Percentiles rank a stretch among this genome's conserved stretches.
phyloP scores from a whole-genome alignment of 768 basidiomycete genomes.

The Rhodotorula sphaerocarpa region DNA sequence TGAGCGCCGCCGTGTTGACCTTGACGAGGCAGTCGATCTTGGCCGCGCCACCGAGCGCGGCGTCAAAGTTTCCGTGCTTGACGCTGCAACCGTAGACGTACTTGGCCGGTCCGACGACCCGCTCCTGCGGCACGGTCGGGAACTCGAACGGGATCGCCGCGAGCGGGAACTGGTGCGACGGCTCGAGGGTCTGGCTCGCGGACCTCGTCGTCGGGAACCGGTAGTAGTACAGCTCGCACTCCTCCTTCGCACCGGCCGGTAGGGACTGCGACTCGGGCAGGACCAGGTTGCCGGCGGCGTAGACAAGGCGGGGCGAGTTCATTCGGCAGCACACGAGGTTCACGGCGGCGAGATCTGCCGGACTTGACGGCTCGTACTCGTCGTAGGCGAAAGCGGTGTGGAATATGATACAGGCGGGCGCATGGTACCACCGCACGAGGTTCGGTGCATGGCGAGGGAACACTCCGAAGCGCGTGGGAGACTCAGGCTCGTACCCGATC shows the following conservation, averaged over 20 bases:
- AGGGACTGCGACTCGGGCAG: slow-evolving; percentile 38
- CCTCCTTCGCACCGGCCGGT: slow-evolving; percentile 40
- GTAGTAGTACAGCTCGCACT: slow-evolving; percentile 44
- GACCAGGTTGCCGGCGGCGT: slow-evolving; percentile 44
- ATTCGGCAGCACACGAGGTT: slow-evolving; percentile 45
- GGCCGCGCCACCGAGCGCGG: slow-evolving; percentile 44
- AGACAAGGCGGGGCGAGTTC: slow-evolving; percentile 44
- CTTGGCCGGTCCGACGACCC: slow-evolving; percentile 40
- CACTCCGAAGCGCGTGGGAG: slow-evolving; percentile 44
- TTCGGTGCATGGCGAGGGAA: slow-evolving; percentile 41
- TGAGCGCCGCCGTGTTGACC: slow-evolving; percentile 42
- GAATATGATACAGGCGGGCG: slow-evolving; percentile 45
- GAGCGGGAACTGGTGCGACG: slow-evolving; percentile 43
- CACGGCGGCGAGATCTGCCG: slow-evolving; percentile 33
- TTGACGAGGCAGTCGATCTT: slow-evolving; percentile 48
- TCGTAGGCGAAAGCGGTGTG: slow-evolving; percentile 47
- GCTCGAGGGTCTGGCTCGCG: not conserved
- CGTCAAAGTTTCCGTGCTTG: slow-evolving; percentile 44
- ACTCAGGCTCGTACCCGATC: slow-evolving; percentile 42
- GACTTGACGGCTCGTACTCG: slow-evolving; percentile 27
- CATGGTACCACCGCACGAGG: slow-evolving; percentile 40
- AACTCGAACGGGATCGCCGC: slow-evolving; percentile 46
- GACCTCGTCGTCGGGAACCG: slow-evolving; percentile 39
- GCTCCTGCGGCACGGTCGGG: slow-evolving; percentile 40
- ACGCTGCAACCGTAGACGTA: slow-evolving; percentile 47